Evolutionary conservation across 768 basidiomycete genomes (phyloP), one percentile per base, ranked within the genome.

Genomic region (Lactarius trivialis): DNA sequence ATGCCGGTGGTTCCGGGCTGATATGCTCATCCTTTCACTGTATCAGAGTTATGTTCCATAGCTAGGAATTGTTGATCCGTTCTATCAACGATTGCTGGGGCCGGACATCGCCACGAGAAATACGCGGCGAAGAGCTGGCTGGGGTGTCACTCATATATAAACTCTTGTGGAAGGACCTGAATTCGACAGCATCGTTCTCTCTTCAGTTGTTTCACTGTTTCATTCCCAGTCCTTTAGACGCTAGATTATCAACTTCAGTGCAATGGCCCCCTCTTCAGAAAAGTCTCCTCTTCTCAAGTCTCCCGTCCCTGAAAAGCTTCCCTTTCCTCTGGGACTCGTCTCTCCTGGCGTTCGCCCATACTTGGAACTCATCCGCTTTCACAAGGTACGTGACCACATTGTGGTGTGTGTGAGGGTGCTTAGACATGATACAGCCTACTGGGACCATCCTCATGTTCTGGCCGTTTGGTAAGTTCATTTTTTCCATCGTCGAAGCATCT

Each of bases 291-390:
- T 60, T 43, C 43, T 60, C 58, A 55, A 51, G 28, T 30, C 51
- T 53, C 60, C 58, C 17, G 33, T 33, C 26, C 34, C 63, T 14
- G 58, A 65, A 56, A 67, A 67, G 21, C 65, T 67, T 32, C 43
- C 65, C 15, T 67, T 67, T 56, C 65, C 65, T 21, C 65, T 67
- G 21, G 63, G 65, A 51, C 59, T 51, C 33, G 64, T 67, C 32
- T 64, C 65, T 3, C 59, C 58, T 8, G 65, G 53, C 4, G 64
- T 67, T 21, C 65, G 65, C 34, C 65, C 65, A 1, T 67, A 67
- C 41, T 49, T 67, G 34, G 64, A 67, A 55, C 66, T 67, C 32
- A 67, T 65, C 49, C 58, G 64, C 17, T 65, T 65, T 50, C 64
- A 65, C 26, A 65, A 65, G 50, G 59, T 64, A 37, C 4, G 55